These are phyloP conservation scores for Eucalyptus sp. DNA, from an alignment of 345 rosid genomes.

Conservation along the genomic window DNA sequence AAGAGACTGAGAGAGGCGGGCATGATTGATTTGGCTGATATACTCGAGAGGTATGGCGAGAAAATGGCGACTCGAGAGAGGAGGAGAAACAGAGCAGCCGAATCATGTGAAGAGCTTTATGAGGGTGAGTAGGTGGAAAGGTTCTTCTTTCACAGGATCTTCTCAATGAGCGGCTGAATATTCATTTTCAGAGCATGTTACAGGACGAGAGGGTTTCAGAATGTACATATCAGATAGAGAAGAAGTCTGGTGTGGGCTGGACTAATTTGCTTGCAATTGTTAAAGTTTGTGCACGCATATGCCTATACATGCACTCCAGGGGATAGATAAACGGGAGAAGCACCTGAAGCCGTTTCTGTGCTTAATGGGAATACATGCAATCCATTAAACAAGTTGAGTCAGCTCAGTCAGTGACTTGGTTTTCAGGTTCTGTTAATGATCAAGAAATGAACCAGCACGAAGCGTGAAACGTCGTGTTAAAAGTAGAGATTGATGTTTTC, in stretches of 20 bases:
- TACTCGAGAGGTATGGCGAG: constrained; percentile 64
- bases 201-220: not conserved
- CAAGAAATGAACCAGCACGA: not conserved
- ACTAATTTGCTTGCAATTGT: not conserved
- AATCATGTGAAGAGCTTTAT: not conserved
- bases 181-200: not conserved
- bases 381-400: not conserved
- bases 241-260: not conserved
- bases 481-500: not conserved
- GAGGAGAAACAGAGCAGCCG: constrained; percentile 41
- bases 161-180: not conserved
- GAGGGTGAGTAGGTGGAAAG: not conserved
- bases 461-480: not conserved
- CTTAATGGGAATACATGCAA: not conserved
- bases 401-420: not conserved
- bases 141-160: not conserved
- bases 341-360: not conserved
- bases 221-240: not conserved
- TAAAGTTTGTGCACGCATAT: not conserved
- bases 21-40: constrained; percentile 73
- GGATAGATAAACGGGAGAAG: not conserved
- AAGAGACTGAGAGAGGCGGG: constrained; percentile 62
- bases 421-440: not conserved
- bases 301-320: not conserved
- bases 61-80: constrained; percentile 85